These are phyloP conservation scores for Cylindrotheca fusiformis DNA, from an alignment of 108 stramenopile genomes.

Conservation along the genomic window DNA sequence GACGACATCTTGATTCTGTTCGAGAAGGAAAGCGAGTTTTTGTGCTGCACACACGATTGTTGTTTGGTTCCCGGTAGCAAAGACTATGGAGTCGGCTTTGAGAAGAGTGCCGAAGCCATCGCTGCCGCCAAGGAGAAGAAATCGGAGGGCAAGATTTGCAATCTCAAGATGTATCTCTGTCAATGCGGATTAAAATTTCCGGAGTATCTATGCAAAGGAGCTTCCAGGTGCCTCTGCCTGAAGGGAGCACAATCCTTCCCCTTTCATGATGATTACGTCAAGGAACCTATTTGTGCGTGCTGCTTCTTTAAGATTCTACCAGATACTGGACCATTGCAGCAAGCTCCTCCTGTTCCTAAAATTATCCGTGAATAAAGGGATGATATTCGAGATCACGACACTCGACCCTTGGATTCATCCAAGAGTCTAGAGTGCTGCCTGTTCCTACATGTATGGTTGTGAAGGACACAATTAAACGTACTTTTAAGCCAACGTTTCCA, in stretches of 20 bases:
- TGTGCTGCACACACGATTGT: not conserved
- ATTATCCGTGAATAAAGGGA: not conserved
- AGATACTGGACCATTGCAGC: not conserved
- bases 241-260: not conserved
- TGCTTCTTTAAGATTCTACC: not conserved
- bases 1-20: not conserved
- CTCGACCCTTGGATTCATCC: not conserved
- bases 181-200: not conserved
- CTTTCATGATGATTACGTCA: not conserved
- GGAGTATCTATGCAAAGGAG: not conserved
- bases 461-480: no score
- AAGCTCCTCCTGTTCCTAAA: not conserved
- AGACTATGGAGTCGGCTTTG: not conserved
- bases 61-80: not conserved
- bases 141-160: not conserved
- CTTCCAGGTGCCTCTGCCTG: not conserved
- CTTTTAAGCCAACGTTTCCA: no score
- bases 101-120: not conserved
- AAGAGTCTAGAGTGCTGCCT: not conserved
- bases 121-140: not conserved
- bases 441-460: no score
- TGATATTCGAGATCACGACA: not conserved
- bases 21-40: not conserved
- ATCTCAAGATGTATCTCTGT: not conserved
- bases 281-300: not conserved